Evolutionary conservation across 805 yeast species (phyloP).

Genomic region (Monosporozyma yasuniensis): DNA sequence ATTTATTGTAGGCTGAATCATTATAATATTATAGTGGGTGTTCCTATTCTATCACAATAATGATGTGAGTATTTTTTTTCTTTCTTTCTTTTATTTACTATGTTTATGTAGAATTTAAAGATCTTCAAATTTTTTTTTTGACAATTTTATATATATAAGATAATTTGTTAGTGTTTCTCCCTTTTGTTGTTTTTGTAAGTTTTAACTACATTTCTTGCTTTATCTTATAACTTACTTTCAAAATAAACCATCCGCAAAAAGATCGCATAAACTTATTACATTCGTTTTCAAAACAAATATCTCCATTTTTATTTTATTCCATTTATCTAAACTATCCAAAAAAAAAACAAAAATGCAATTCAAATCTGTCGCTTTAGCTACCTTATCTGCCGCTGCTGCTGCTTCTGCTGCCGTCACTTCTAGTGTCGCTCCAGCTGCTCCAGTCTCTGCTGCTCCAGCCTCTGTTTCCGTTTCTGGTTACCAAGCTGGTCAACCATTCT

Average conservation of each 20-base stretch:
- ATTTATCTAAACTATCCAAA: neutral
- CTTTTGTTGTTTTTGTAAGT: neutral
- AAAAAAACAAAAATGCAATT: slow-evolving; percentile 18
- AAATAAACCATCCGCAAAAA: neutral
- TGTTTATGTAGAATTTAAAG: neutral
- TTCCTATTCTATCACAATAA: too few relatives aligned
- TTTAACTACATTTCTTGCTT: neutral
- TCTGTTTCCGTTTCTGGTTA: slow-evolving; percentile 14
- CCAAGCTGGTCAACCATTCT: slow-evolving; percentile 36
- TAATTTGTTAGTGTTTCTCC: neutral
- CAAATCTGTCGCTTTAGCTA: slow-evolving; percentile 14
- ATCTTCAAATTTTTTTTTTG: neutral
- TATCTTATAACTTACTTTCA: neutral
- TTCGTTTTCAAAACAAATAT: slow-evolving; percentile 1
- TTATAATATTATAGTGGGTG: too few relatives aligned
- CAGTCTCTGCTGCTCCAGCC: slow-evolving; percentile 4
- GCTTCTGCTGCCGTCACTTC: slow-evolving; percentile 8
- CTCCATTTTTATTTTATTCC: too few relatives aligned
- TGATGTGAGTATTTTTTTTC: neutral
- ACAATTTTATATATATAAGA: neutral
- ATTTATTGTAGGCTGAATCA: too few relatives aligned
- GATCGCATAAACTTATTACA: slow-evolving; percentile 1
- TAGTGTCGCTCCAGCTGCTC: slow-evolving; percentile 24
- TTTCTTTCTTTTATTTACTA: too few relatives aligned
- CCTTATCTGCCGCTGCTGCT: slow-evolving; percentile 25